Evolutionary conservation across 1,284 basidiomycete genomes (phyloP).

Genomic region (Tranzscheliella williamsii): DNA sequence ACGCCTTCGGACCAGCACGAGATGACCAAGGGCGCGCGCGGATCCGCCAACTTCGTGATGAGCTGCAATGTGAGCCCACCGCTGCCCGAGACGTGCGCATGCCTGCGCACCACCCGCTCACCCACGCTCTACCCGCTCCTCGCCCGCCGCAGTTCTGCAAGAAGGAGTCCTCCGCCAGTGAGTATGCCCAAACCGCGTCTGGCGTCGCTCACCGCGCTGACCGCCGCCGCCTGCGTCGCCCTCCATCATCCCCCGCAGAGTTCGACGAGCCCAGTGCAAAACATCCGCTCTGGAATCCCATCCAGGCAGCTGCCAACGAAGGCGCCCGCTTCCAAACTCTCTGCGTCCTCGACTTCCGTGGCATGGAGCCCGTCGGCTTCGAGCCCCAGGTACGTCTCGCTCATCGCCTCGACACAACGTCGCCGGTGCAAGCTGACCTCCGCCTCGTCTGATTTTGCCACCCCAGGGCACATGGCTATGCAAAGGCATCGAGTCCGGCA

Average conservation of each 20-base stretch:
- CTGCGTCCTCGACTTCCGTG: conserved; percentile 55
- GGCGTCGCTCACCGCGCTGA: no score
- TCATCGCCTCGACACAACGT: no score
- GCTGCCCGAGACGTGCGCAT: not conserved
- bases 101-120: not conserved
- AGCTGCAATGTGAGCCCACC: conserved; percentile 25
- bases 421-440: no score
- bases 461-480: conserved; percentile 50
- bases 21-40: conserved; percentile 45
- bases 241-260: conserved; percentile 7
- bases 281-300: conserved; percentile 36
- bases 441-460: no score
- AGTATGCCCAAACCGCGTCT: no score
- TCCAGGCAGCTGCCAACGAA: conserved; percentile 15
- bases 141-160: conserved; percentile 39
- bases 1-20: conserved; percentile 43
- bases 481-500: conserved; percentile 37
- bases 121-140: not conserved
- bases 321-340: conserved; percentile 45
- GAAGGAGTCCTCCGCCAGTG: conserved; percentile 43
- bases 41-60: conserved; percentile 54
- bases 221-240: no score
- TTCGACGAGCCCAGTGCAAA: conserved; percentile 53
- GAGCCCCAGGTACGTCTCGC: conserved; percentile 30
- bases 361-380: conserved; percentile 46